phyloP scores from a whole-genome alignment of 108 stramenopile species.

The Fragilaria crotonensis region DNA sequence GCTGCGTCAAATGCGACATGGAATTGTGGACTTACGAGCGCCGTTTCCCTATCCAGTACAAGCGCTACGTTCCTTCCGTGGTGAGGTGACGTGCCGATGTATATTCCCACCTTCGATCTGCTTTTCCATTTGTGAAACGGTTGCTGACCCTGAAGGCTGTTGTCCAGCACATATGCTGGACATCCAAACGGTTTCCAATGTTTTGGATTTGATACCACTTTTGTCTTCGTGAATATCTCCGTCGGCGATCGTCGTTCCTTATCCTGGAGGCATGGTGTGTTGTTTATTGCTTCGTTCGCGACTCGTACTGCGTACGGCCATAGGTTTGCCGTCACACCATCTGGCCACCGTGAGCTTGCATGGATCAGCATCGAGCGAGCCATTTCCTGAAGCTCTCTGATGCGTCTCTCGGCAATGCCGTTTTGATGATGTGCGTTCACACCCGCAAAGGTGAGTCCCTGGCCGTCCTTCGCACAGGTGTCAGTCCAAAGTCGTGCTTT shows the following conservation, averaged over 20 bases:
- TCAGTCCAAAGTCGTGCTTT: not conserved
- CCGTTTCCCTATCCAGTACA: conserved; percentile 24
- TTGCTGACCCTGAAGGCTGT: not conserved
- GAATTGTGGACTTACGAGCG: conserved; percentile 31
- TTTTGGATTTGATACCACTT: not conserved
- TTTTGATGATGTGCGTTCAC: conserved; percentile 46
- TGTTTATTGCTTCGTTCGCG: conserved; percentile 17
- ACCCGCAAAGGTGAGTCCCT: too few relatives aligned
- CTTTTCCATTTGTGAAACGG: conserved; percentile 18
- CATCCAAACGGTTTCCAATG: conserved; percentile 28
- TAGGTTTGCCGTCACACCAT: conserved; percentile 20
- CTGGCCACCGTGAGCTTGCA: conserved; percentile 28
- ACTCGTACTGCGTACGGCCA: conserved; percentile 44
- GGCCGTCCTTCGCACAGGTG: not conserved
- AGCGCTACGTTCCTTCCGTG: conserved; percentile 23
- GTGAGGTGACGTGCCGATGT: conserved; percentile 22
- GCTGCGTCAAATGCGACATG: conserved; percentile 20
- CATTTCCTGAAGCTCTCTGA: conserved; percentile 23
- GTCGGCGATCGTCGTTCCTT: not conserved
- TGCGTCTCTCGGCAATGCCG: conserved; percentile 37
- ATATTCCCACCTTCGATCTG: conserved; percentile 21
- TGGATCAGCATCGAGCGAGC: conserved; percentile 44
- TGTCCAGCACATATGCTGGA: conserved; percentile 15
- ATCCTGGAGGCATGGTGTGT: conserved; percentile 9
- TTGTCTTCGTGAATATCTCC: conserved; percentile 1